A percentile compares a stretch with the other conserved stretches of the same genome.
Evolutionary conservation across 1,284 basidiomycete genomes (phyloP).

Genomic region (Trametes polyzona): DNA sequence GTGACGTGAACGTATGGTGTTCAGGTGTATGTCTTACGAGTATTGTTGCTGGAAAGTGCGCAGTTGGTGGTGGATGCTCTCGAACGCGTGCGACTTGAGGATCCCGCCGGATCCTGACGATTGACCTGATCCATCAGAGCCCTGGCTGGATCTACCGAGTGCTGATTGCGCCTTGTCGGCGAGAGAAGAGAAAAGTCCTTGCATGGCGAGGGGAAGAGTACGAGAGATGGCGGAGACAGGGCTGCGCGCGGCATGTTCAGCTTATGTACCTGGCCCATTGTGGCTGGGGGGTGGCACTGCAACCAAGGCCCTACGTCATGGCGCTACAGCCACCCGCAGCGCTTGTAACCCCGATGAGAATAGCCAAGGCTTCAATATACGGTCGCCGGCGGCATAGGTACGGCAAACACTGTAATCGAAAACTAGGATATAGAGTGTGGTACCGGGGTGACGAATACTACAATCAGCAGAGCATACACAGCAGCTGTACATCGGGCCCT

Average conservation of each 20-base stretch:
- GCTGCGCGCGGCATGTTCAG: constrained; percentile 9
- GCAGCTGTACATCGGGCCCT: constrained; percentile 18
- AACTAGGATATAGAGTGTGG: constrained; percentile 29
- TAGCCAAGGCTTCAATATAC: not conserved
- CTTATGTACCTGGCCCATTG: constrained; percentile 15
- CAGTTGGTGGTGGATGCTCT: constrained; percentile 69
- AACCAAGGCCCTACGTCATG: constrained; percentile 25
- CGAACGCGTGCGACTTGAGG: constrained; percentile 51
- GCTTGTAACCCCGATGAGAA: not conserved
- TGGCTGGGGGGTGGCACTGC: constrained; percentile 22
- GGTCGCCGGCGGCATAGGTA: not conserved
- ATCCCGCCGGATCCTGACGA: constrained; percentile 23
- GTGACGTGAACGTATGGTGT: not conserved
- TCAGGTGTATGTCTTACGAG: constrained; percentile 47
- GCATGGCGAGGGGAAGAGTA: constrained; percentile 45
- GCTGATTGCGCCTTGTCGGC: constrained; percentile 77
- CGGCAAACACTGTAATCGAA: not conserved
- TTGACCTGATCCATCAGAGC: constrained; percentile 24
- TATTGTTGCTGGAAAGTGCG: constrained; percentile 76
- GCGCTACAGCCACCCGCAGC: constrained; percentile 12
- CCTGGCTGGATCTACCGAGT: constrained; percentile 47
- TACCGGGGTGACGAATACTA: constrained; percentile 22
- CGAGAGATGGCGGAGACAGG: constrained; percentile 10
- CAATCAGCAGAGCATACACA: constrained; percentile 26
- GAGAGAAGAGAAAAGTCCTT: constrained; percentile 63